Base-by-base conservation (phyloP, 2,329 filamentous ascomycete genomes). In the Fusarium agapanthi region DNA sequence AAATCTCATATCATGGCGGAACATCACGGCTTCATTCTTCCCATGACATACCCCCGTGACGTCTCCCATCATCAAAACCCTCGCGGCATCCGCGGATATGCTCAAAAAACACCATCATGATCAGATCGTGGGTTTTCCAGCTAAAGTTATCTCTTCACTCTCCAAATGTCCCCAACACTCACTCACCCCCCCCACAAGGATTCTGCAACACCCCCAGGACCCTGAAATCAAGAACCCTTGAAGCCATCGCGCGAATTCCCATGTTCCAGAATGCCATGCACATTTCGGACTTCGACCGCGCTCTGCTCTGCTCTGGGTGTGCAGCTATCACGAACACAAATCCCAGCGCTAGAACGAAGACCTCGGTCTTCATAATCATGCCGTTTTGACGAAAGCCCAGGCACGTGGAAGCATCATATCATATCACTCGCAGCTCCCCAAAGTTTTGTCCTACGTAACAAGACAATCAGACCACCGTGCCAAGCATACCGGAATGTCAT, bases 371-470 rank as follows among this genome's bases (percentile, higher is more conserved):
- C 32, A 7, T 22, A 44, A 26, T n/a, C 26, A 18, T 24, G 16
- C 34, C 30, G 26, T 51, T 51, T 18, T 69, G 51, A 48, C 44
- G 34, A 56, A 53, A 43, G 6, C 13, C 43, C 35, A 65, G 32
- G 51, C 58, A 69, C 59, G 50, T 69, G 62, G 24, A 38, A 12
- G 16, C 18, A 69, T 69, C 66, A 69, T 69, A 69, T 69, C 66
- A 69, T 69, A 41, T 47, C 24, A 30, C 45, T 62, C 45, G 28
- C 12, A 22, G 34, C 3, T 7, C 5, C 16, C n/a, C 13, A 20
- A 18, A 30, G 15, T 30, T 40, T 30, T 34, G 43, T 48, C 43
- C 32, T 60, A 53, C 65, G 61, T 45, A 54, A 53, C 5, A 14
- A 32, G 3, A 53, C 15, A 28, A 69, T 65, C 58, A 69, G 66